These are phyloP conservation scores for Tremellales sp. DNA, from an alignment of 1,284 basidiomycete species.

Conservation along the genomic window DNA sequence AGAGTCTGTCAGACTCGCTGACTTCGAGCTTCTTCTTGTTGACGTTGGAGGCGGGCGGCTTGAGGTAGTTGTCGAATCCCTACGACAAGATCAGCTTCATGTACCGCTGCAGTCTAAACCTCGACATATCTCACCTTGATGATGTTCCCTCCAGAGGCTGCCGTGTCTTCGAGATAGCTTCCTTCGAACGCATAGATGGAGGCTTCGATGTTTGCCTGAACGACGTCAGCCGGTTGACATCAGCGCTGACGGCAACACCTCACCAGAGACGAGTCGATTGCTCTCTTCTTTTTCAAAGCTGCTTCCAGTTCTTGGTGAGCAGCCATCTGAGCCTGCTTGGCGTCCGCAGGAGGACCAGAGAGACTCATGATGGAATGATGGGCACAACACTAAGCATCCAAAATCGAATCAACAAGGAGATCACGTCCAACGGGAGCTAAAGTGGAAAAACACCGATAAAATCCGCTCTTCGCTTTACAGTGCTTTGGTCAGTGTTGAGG, in stretches of 20 bases:
- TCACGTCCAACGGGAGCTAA: no score
- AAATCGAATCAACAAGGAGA: no score
- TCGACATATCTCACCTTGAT: constrained; percentile 41
- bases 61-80: constrained; percentile 53
- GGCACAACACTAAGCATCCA: no score
- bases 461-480: no score
- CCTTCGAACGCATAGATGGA: constrained; percentile 53
- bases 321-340: constrained; percentile 44
- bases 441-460: no score
- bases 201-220: constrained; percentile 49
- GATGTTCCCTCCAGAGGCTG: constrained; percentile 48
- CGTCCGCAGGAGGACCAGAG: constrained; percentile 42
- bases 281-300: constrained; percentile 37
- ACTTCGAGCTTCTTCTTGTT: constrained; percentile 46
- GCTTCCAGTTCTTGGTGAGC: constrained; percentile 41
- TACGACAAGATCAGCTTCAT: constrained; percentile 12
- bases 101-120: neutral
- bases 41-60: constrained; percentile 40
- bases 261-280: constrained; percentile 39
- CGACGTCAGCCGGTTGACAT: neutral
- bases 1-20: constrained; percentile 49
- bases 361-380: constrained; percentile 34
- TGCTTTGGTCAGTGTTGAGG: no score
- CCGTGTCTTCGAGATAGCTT: constrained; percentile 51
- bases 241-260: constrained; percentile 13